These are phyloP conservation scores for Sclerotinia nivalis DNA, from an alignment of 2,329 filamentous ascomycete species.

Conservation along the genomic window DNA sequence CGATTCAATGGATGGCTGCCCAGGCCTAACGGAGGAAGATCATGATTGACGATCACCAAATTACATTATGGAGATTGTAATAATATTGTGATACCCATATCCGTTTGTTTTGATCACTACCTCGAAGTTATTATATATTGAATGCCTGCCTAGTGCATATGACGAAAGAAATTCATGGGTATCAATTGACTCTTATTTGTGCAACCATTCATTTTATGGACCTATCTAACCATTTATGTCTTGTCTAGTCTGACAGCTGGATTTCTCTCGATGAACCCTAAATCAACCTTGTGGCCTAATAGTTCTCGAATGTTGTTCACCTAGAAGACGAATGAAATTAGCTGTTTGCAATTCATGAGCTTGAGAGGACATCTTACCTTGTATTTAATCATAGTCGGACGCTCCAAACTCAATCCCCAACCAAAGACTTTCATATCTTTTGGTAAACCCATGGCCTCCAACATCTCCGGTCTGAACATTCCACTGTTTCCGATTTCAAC, in stretches of 20 bases:
- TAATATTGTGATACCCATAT: slow-evolving; percentile 36
- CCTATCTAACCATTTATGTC: slow-evolving; percentile 30
- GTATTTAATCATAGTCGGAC: slow-evolving; percentile 76
- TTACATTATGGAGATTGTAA: slow-evolving; percentile 15
- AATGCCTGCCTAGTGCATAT: neutral
- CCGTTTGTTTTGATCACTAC: neutral
- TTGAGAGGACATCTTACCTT: slow-evolving; percentile 31
- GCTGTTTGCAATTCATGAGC: neutral
- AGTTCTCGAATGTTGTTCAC: slow-evolving; percentile 55
- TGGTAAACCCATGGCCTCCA: slow-evolving; percentile 90
- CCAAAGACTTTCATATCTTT: slow-evolving; percentile 92
- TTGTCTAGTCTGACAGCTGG: slow-evolving; percentile 75
- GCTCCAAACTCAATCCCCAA: slow-evolving; percentile 86
- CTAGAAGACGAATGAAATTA: slow-evolving; percentile 41
- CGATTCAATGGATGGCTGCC: slow-evolving; percentile 79
- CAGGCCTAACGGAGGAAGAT: slow-evolving; percentile 84
- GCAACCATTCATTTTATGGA: slow-evolving; percentile 12
- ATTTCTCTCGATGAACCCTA: slow-evolving; percentile 89
- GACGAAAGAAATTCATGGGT: neutral
- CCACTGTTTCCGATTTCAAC: slow-evolving; percentile 98
- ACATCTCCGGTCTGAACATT: slow-evolving; percentile 98
- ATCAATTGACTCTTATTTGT: slow-evolving; percentile 11
- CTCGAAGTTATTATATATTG: neutral
- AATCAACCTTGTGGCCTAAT: slow-evolving; percentile 91
- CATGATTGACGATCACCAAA: slow-evolving; percentile 51